Conservation (phyloP, 169 alveolate genomes). For the Pseudocohnilembus persalinus region DNA sequence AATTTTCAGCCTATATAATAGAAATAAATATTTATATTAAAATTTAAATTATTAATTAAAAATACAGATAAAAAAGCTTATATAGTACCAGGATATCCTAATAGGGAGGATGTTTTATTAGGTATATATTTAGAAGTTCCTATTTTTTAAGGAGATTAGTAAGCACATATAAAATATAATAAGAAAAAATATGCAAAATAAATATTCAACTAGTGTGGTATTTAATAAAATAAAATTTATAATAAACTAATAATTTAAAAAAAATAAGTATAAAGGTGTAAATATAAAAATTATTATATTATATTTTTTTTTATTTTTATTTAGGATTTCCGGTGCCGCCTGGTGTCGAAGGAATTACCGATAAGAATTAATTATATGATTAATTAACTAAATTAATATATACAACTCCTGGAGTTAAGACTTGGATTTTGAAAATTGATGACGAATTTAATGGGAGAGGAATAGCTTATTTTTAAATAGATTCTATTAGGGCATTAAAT, state of each 20-base stretch:
- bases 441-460: conserved; percentile 85
- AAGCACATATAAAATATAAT: conserved; percentile 56
- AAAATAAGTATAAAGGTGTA: too few relatives aligned
- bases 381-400: conserved; percentile 69
- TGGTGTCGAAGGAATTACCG: conserved; percentile 75
- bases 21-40: too few relatives aligned
- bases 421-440: conserved; percentile 81
- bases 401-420: conserved; percentile 61
- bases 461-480: conserved; percentile 78
- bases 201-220: conserved; percentile 67
- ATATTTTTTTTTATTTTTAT: too few relatives aligned
- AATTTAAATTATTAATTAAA: background rate
- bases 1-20: too few relatives aligned
- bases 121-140: conserved; percentile 71
- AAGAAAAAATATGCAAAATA: conserved; percentile 77
- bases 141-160: conserved; percentile 73
- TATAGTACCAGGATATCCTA: conserved; percentile 72
- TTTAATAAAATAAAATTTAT: too few relatives aligned
- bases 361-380: conserved; percentile 66
- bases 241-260: too few relatives aligned
- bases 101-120: conserved; percentile 72
- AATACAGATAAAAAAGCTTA: conserved; percentile 31
- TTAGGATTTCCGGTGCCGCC: conserved; percentile 74
- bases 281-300: too few relatives aligned
- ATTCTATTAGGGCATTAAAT: conserved; percentile 64